Conservation (phyloP, 305 asterid genomes). For the Lippia alba region DNA sequence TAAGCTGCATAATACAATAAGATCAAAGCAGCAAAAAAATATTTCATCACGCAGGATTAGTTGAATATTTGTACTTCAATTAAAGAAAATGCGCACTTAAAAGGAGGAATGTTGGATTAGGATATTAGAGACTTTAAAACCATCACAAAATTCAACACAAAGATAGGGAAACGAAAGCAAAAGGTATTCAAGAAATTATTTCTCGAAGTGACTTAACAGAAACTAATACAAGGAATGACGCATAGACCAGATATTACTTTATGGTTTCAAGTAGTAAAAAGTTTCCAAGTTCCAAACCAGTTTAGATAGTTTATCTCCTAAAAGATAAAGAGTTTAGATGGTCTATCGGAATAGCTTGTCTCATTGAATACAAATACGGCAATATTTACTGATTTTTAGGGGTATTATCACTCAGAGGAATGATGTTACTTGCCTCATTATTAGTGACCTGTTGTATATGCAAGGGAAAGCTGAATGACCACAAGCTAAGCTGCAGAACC, state of each 20-base stretch:
- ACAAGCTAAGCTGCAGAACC: slow-evolving; percentile 78
- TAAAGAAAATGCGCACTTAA: background rate
- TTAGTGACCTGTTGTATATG: slow-evolving; percentile 58
- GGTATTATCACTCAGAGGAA: slow-evolving; percentile 8
- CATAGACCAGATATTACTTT: background rate
- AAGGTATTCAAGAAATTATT: background rate
- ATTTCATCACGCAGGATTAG: background rate
- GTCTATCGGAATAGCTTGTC: background rate
- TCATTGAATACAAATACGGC: background rate
- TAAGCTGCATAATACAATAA: slow-evolving; percentile 58
- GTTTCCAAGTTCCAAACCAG: background rate
- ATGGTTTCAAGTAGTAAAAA: background rate
- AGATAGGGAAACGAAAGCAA: background rate
- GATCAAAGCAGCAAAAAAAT: slow-evolving; percentile 19
- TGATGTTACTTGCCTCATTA: slow-evolving; percentile 62
- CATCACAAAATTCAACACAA: background rate
- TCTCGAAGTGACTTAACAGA: slow-evolving; percentile 5
- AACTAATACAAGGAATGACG: background rate
- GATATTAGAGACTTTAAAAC: background rate
- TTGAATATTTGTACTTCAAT: background rate
- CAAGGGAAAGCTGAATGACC: slow-evolving; percentile 85
- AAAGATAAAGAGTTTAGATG: too few species aligned
- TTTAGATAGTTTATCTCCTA: background rate
- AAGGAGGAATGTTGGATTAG: slow-evolving; percentile 17
- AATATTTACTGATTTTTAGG: background rate